A percentile compares a stretch with the other conserved stretches of the same genome.
phyloP scores from a whole-genome alignment of 1,139 yeast genomes.

The Lipomyces yarrowii region DNA sequence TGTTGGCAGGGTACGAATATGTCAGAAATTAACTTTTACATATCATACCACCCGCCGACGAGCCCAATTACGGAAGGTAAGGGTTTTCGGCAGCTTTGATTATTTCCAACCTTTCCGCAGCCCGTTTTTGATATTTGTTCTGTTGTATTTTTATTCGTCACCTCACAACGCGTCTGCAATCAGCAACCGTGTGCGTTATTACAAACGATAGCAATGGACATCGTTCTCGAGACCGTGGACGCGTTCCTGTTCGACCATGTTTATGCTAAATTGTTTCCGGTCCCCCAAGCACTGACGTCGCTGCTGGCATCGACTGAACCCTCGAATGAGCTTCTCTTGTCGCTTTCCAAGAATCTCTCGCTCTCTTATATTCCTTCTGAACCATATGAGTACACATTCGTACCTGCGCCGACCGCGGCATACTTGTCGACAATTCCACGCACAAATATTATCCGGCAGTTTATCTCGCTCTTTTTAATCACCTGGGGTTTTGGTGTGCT shows the following conservation, averaged over 20 bases:
- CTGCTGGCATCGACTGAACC: constrained; percentile 12
- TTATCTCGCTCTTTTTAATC: constrained; percentile 64
- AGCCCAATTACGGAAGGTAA: too few relatives aligned
- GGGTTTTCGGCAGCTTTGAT: too few relatives aligned
- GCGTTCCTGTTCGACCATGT: constrained; percentile 67
- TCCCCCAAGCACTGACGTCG: constrained; percentile 49
- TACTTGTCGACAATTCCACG: constrained; percentile 52
- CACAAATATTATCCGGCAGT: constrained; percentile 71
- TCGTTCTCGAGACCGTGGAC: constrained; percentile 78
- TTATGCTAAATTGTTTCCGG: constrained; percentile 63
- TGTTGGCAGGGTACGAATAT: too few relatives aligned
- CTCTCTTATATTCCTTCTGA: constrained; percentile 19
- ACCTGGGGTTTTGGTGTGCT: constrained; percentile 84
- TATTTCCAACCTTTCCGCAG: too few relatives aligned
- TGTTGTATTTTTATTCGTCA: background rate
- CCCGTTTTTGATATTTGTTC: too few relatives aligned
- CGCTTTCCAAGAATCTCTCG: constrained; percentile 24
- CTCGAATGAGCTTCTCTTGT: constrained; percentile 9
- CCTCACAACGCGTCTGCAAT: background rate
- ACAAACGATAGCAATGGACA: constrained; percentile 63
- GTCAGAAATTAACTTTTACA: too few relatives aligned
- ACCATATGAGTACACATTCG: constrained; percentile 27
- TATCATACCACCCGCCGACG: too few relatives aligned
- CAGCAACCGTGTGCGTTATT: too few relatives aligned
- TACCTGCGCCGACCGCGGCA: constrained; percentile 23